phyloP scores from a whole-genome alignment of 2,329 filamentous ascomycete genomes.

The Alternaria brassicicola region DNA sequence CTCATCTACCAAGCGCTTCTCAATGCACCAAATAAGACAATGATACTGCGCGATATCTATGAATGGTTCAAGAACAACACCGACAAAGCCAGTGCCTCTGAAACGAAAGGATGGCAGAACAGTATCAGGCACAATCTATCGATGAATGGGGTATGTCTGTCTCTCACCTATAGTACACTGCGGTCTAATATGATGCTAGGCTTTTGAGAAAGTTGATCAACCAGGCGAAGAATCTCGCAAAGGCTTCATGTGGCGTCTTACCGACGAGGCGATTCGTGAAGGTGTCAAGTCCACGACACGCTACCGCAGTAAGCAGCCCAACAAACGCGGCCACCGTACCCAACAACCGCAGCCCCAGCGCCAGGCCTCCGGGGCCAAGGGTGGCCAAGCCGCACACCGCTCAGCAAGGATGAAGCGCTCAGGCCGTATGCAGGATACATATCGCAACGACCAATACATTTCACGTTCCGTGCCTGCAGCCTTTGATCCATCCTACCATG shows the following conservation, averaged over 20 bases:
- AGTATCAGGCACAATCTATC: conserved; percentile 94
- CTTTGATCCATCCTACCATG: conserved; percentile 19
- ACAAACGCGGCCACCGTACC: conserved; percentile 48
- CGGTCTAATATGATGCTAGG: conserved; percentile 47
- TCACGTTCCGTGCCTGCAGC: conserved; percentile 22
- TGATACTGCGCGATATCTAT: conserved; percentile 87
- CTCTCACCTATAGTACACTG: not conserved
- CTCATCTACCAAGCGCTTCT: conserved; percentile 79
- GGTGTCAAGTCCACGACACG: conserved; percentile 85
- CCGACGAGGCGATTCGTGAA: conserved; percentile 68
- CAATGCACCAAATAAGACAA: conserved; percentile 67
- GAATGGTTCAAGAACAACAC: conserved; percentile 87
- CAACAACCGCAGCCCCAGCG: conserved; percentile 46
- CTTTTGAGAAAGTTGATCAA: conserved; percentile 61
- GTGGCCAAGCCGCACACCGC: conserved; percentile 51
- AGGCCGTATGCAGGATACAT: conserved; percentile 26
- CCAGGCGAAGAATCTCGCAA: conserved; percentile 65
- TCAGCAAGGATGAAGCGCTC: conserved; percentile 31
- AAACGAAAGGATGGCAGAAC: conserved; percentile 81
- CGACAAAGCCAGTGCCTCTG: conserved; percentile 68
- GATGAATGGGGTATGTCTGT: conserved; percentile 80
- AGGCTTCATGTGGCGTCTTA: conserved; percentile 77
- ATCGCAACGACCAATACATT: conserved; percentile 29
- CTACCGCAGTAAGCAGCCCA: conserved; percentile 55
- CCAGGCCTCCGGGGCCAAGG: conserved; percentile 54